Base-by-base conservation (phyloP, 768 basidiomycete species). In the Xanthoconium purpureum region DNA sequence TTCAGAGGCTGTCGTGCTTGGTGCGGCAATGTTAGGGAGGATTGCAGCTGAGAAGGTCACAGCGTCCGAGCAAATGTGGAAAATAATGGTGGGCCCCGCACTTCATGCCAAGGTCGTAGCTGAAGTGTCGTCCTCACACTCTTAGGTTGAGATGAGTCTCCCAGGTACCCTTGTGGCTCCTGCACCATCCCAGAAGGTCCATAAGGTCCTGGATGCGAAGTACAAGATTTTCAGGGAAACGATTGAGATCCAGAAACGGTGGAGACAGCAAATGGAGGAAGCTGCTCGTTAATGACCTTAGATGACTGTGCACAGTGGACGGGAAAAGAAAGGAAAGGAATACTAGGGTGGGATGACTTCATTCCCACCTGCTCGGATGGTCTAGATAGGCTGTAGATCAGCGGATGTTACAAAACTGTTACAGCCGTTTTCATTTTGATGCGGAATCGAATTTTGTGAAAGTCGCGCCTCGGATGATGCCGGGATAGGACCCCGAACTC, bases 21-120 rank as follows among this genome's bases (percentile, higher is more conserved):
- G 97, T 1, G 86, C 92, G 0, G 94, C 96, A 8, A 96, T 99
- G 89, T 80, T 99, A 15, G 97, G 89, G 14, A 79, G 91, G 52
- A 89, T 91, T 65, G 95, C 96, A 3, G 83, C 81, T 28, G 88
- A 90, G 62, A 78, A 75, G 51, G 72, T 72, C 28, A 70, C 71
- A 45, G 80, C 85, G 58, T 84, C 84, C 24, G 80, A 87, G 58
- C 73, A 78, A 58, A 75, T 98, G 61, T 99, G 97, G 96, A 78
- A 84, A 45, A 89, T 95, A 63, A 98, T 98, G 96, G 94, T 86
- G 55, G 62, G 20, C 43, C 48, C 38, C 17, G 30, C 28, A 28
- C 37, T 42, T 39, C 18, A 12, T 46, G 36, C 40, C 1, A 17
- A 47, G 45, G 42, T 44, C 35, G 12, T 28, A 28, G 24, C 17